Conservation (phyloP, 2,329 filamentous ascomycete species). For the Didymella lethalis region DNA sequence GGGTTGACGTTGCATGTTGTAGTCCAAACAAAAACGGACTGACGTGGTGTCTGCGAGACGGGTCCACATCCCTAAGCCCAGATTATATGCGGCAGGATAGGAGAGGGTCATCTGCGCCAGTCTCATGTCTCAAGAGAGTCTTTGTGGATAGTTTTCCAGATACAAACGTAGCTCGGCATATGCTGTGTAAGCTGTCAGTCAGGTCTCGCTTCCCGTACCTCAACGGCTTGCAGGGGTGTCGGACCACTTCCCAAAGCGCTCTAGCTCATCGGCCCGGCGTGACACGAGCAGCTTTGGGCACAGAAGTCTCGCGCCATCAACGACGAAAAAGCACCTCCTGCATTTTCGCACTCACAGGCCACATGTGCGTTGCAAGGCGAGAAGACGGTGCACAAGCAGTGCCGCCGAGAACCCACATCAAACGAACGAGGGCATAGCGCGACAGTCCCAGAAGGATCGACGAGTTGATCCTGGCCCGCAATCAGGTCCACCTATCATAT, state of each 20-base stretch:
- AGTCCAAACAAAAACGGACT: conserved; percentile 18
- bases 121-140: conserved; percentile 20
- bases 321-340: conserved; percentile 18
- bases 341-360: conserved; percentile 12
- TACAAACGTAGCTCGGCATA: conserved; percentile 32
- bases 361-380: conserved; percentile 6
- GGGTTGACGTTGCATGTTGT: conserved; percentile 22
- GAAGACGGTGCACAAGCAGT: conserved; percentile 4
- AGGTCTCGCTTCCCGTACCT: conserved; percentile 36
- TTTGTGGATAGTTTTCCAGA: conserved; percentile 27
- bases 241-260: conserved; percentile 23
- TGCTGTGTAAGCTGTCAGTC: conserved; percentile 40
- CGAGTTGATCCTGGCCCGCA: not conserved
- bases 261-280: conserved; percentile 41
- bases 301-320: conserved; percentile 16
- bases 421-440: conserved; percentile 5
- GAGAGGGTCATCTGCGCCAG: conserved; percentile 31
- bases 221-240: conserved; percentile 39
- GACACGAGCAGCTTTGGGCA: conserved; percentile 21
- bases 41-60: conserved; percentile 19
- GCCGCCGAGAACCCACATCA: conserved; percentile 1
- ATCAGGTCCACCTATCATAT: conserved; percentile 2
- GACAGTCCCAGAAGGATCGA: conserved; percentile 6
- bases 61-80: conserved; percentile 25
- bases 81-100: conserved; percentile 21